Evolutionary conservation across 345 rosid genomes (phyloP), one percentile per base, ranked within the genome.

Genomic region (Euphorbia peplus): DNA sequence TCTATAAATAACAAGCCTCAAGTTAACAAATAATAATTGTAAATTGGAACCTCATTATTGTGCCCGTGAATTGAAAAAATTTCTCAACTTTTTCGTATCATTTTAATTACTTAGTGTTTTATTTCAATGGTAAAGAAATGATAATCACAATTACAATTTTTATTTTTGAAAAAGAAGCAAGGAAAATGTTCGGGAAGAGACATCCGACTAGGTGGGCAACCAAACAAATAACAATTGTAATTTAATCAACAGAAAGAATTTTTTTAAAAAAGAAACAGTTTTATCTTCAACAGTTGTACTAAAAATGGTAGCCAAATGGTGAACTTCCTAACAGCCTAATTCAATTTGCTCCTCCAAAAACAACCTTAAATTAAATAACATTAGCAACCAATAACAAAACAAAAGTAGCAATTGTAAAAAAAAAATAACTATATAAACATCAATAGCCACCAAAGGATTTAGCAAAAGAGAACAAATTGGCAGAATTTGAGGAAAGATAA

Each of bases 291-390:
- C 42, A 18, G 18, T 67, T 55, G 4, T 57, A 51, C 46, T 18
- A 44, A 69, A 60, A 53, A 5, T 25, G 76, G 47, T 67, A 30
- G 60, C 66, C 37, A 52, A 62, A 46, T 53, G 47, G 42, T 50
- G 54, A 61, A 71, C 26, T 18, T 21, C 1, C 18, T 55, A 56
- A 22, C 30, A 44, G 48, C 50, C 54, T 15, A 39, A 47, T 25
- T 50, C 50, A 19, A 59, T 21, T 32, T 14, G 2, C 46, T 70
- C 26, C 79, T 63, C 29, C 2, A 28, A 65, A 42, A 39, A 8
- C 35, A 52, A 8, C 26, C 58, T 41, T 9, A 39, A 39, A 39
- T 39, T 39, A 39, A 39, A 4, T 32, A 25, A n/a, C n/a, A 35
- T 42, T 42, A 26, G 39, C 29, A 51, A 61, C 24, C 13, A 32